A percentile compares a stretch with the other conserved stretches of the same genome.
Conservation (phyloP, 129 eudicot genomes). For the Scalesia atractyloides region DNA sequence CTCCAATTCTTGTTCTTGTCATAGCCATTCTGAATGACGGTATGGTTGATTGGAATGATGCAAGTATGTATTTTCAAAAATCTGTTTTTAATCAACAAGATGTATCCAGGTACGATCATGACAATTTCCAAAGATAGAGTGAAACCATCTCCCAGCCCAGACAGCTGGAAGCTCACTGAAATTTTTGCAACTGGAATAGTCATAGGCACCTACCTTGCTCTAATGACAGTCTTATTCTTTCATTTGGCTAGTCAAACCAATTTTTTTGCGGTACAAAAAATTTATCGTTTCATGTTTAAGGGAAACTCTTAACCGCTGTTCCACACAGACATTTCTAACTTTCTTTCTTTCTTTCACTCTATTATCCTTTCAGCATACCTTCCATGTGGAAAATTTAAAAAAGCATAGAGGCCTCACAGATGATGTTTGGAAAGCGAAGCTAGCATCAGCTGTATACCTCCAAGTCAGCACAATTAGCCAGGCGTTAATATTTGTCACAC, state of each 20-base stretch:
- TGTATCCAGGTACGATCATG: conserved; percentile 47
- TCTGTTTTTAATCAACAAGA: conserved; percentile 10
- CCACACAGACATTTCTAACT: conserved; percentile 3
- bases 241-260: conserved; percentile 42
- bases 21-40: conserved; percentile 63
- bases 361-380: conserved; percentile 31
- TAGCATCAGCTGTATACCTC: conserved; percentile 58
- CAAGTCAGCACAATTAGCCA: conserved; percentile 67
- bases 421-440: conserved; percentile 21
- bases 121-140: conserved; percentile 58
- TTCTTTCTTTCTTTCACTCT: conserved; percentile 4
- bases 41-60: conserved; percentile 18
- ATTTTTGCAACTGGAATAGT: conserved; percentile 56
- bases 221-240: conserved; percentile 51
- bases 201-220: conserved; percentile 51
- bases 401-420: background rate
- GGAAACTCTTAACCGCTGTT: background rate
- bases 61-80: background rate
- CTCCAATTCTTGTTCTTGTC: conserved; percentile 59
- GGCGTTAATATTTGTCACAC: conserved; percentile 53
- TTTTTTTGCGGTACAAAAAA: conserved; percentile 38
- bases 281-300: conserved; percentile 3
- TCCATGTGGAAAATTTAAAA: conserved; percentile 34
- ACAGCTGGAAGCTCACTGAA: conserved; percentile 58
- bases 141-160: conserved; percentile 58